A percentile compares a stretch with the other conserved stretches of the same genome.
Conservation (phyloP, 2,329 filamentous ascomycete genomes). For the Fusarium drepaniforme region DNA sequence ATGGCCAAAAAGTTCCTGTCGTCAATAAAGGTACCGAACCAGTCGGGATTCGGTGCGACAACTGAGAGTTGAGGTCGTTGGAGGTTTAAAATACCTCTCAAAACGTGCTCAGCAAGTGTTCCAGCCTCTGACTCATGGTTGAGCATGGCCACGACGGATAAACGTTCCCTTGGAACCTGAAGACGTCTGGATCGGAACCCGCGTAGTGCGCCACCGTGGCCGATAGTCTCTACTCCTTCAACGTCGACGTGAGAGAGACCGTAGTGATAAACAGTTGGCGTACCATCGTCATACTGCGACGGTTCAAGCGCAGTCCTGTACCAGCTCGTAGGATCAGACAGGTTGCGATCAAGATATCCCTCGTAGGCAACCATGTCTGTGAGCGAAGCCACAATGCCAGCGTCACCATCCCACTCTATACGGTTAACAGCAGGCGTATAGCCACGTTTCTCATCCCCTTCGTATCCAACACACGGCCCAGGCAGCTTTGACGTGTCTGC, state of each 20-base stretch:
- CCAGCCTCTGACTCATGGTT: slow-evolving; percentile 30
- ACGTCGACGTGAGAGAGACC: slow-evolving; percentile 16
- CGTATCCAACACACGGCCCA: slow-evolving; percentile 23
- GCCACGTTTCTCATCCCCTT: slow-evolving; percentile 23
- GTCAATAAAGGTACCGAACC: slow-evolving; percentile 26
- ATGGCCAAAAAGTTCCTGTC: slow-evolving; percentile 26
- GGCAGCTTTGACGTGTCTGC: slow-evolving; percentile 26
- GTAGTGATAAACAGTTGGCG: slow-evolving; percentile 19
- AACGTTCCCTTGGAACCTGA: slow-evolving; percentile 24
- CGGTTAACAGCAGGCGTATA: slow-evolving; percentile 26
- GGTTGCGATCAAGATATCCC: slow-evolving; percentile 17
- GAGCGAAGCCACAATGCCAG: slow-evolving; percentile 30
- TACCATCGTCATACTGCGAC: slow-evolving; percentile 21
- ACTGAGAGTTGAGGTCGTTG: slow-evolving; percentile 15
- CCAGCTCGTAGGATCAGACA: slow-evolving; percentile 27
- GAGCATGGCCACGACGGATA: slow-evolving; percentile 30
- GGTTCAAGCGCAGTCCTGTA: slow-evolving; percentile 22
- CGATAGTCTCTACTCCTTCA: slow-evolving; percentile 18
- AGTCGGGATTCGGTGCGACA: slow-evolving; percentile 7
- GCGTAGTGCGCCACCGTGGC: slow-evolving; percentile 26
- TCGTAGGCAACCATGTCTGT: slow-evolving; percentile 30
- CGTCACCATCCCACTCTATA: slow-evolving; percentile 30
- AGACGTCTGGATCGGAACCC: slow-evolving; percentile 28
- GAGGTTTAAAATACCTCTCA: slow-evolving; percentile 14
- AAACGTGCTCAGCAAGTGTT: slow-evolving; percentile 12